Conservation (phyloP, 257 asterid species). For the Cynanchum wilfordii region DNA sequence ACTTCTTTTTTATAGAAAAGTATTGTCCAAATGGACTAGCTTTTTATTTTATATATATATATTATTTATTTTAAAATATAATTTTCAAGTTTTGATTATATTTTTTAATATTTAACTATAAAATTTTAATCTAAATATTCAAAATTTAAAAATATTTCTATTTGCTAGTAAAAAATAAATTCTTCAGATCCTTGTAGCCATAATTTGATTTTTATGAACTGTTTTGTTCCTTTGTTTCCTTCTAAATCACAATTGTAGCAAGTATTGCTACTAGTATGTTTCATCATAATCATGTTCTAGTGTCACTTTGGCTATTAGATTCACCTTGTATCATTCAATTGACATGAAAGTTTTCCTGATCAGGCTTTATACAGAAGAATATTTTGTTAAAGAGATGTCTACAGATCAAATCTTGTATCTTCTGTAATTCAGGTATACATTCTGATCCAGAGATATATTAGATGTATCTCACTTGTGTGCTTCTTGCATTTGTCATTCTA, state of each 20-base stretch:
- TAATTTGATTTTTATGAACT: not conserved
- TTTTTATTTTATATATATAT: too few relatives aligned
- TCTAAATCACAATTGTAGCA: not conserved
- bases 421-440: conserved; percentile 80
- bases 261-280: not conserved
- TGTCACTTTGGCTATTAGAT: not conserved
- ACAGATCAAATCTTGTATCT: conserved; percentile 85
- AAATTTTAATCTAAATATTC: too few relatives aligned
- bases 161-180: not conserved
- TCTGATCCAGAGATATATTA: not conserved
- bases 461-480: not conserved
- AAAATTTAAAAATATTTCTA: not conserved
- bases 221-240: not conserved
- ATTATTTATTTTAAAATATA: too few relatives aligned
- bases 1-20: too few relatives aligned
- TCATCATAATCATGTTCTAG: not conserved
- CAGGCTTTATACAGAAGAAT: conserved; percentile 94
- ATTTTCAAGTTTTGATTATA: too few relatives aligned
- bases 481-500: not conserved
- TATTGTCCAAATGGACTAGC: too few relatives aligned
- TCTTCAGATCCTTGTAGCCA: not conserved
- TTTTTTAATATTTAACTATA: too few relatives aligned
- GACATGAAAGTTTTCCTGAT: not conserved
- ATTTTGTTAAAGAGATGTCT: conserved; percentile 74
- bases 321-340: not conserved